Evolutionary conservation across 2,329 filamentous ascomycete species (phyloP), one percentile per base, ranked within the genome.

Genomic region (Amesomyces nigricolor): DNA sequence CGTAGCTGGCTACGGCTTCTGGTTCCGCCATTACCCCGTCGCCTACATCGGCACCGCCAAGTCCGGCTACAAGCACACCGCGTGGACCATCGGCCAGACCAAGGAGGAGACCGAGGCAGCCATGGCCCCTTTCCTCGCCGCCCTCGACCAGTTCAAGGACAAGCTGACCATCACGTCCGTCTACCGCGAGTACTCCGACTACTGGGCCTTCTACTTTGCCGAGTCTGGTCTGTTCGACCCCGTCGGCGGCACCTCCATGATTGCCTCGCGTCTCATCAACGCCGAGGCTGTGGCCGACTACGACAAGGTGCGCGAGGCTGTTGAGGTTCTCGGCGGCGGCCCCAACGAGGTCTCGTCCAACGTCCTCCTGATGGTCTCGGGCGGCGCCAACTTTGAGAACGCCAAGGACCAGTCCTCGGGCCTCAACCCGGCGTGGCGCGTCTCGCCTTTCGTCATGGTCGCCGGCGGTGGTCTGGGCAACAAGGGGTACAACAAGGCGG

Each of bases 221-320:
- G 56, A 58, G 38, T 58, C 56, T 14, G 56, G 52, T 11, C 52
- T 58, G 4, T 50, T 53, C 46, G 56, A 58, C 49, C 56, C 56
- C 22, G 42, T 46, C 1, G 56, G 56, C 39, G 6, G 9, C n/a
- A 58, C 56, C 0, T 58, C 56, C 17, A 53, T 58, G 17, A 14
- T 58, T 7, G 52, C 51, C 1, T 57, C 54, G 2, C 54, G 58
- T 3, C 13, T 57, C 35, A 49, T 60, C 22, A 32, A 51, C 39
- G 6, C 35, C 10, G 13, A 51, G 10, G 55, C 58, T 8, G 45
- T 53, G 10, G 16, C 52, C 16, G 42, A 58, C 35, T 54, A 54
- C 40, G 13, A 49, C 2, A 45, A 17, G 13, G 52, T 58, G 11
- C 52, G 56, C 17, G 56, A 54, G 5, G 35, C 56, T 1, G 42